Evolutionary conservation across 139 green algal species (phyloP).

Genomic region (Pycnococcus provasolii): DNA sequence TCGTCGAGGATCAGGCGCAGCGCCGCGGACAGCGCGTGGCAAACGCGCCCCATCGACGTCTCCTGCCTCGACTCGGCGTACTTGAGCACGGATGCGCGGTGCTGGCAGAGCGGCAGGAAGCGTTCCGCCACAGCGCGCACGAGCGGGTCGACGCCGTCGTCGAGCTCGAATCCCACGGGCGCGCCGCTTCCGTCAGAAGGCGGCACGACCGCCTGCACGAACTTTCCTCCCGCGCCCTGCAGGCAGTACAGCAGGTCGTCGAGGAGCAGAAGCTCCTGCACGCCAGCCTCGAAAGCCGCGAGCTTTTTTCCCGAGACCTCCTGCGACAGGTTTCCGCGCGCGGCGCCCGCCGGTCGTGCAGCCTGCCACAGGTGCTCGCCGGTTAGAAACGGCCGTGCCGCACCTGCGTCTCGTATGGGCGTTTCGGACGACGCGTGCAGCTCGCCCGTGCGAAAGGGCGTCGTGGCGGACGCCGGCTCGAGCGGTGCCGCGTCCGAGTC

Average conservation of each 20-base stretch:
- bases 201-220: constrained; percentile 27
- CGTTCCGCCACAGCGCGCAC: constrained; percentile 37
- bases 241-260: constrained; percentile 74
- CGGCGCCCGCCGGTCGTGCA: background rate
- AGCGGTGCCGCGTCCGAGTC: too few relatives aligned
- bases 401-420: too few relatives aligned
- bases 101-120: constrained; percentile 75
- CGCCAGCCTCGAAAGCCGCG: constrained; percentile 22
- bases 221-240: constrained; percentile 53
- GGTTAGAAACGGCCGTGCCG: constrained; percentile 15
- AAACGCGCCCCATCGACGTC: constrained; percentile 37
- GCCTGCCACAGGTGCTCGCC: constrained; percentile 19
- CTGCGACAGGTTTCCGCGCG: background rate
- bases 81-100: constrained; percentile 49
- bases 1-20: constrained; percentile 55
- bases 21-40: constrained; percentile 61
- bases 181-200: background rate
- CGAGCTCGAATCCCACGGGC: background rate
- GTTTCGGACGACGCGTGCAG: too few relatives aligned
- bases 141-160: background rate
- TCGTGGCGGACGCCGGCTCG: too few relatives aligned
- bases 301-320: constrained; percentile 4
- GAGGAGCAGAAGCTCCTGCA: constrained; percentile 54
- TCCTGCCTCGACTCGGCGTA: constrained; percentile 59
- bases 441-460: too few relatives aligned